Percentiles rank a stretch among this genome's conserved stretches.
Conservation (phyloP, 1,284 basidiomycete genomes). For the Somion occarium region DNA sequence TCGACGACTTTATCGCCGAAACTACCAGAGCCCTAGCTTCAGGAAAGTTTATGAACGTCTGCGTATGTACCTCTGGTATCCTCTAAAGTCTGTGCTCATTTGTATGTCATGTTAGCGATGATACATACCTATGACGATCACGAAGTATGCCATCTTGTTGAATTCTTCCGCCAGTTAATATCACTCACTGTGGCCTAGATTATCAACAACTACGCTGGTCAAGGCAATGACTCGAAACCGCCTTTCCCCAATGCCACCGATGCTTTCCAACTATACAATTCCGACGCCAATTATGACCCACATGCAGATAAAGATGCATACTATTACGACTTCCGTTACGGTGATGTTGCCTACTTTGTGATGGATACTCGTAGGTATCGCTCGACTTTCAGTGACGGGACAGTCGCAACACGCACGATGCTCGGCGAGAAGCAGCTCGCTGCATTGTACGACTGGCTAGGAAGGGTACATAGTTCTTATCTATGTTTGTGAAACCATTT, state of each 20-base stretch:
- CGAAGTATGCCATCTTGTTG: conserved; percentile 37
- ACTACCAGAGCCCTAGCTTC: conserved; percentile 62
- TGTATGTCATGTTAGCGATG: conserved; percentile 40
- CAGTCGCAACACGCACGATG: conserved; percentile 52
- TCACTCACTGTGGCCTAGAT: conserved; percentile 31
- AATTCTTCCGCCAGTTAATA: background rate
- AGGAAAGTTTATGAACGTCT: conserved; percentile 60
- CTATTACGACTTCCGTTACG: conserved; percentile 66
- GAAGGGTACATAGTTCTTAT: conserved; percentile 34
- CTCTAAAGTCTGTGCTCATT: conserved; percentile 6
- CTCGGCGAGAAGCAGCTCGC: conserved; percentile 67
- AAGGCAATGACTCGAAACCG: conserved; percentile 45
- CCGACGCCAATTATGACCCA: conserved; percentile 61
- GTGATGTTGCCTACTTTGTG: conserved; percentile 76
- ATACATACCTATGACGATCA: conserved; percentile 67
- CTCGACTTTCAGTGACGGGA: conserved; percentile 39
- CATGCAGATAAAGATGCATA: conserved; percentile 35
- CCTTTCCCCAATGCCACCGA: conserved; percentile 57
- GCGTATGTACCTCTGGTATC: conserved; percentile 39
- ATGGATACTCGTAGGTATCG: conserved; percentile 73
- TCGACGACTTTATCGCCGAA: conserved; percentile 59
- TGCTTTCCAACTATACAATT: conserved; percentile 68
- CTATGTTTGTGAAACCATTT: background rate
- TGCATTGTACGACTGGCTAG: conserved; percentile 64
- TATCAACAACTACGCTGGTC: conserved; percentile 61